Evolutionary conservation across 2,329 filamentous ascomycete genomes (phyloP), one percentile per base, ranked within the genome.

Genomic region (Chaetomium globosum): DNA sequence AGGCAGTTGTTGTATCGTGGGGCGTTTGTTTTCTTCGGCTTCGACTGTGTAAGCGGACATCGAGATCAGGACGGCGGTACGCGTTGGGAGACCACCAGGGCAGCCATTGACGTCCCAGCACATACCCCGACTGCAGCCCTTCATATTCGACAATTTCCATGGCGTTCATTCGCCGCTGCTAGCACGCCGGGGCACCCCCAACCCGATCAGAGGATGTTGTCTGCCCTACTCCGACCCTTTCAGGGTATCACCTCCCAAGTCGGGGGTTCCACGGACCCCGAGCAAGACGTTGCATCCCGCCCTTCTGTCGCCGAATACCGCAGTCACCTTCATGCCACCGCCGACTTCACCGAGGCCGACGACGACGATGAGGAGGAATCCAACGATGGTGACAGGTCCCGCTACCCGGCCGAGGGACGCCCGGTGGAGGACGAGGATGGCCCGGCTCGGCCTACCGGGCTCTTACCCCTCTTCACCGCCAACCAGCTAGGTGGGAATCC

Each of bases 401-500:
- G 63, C 12, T 55, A 43, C n/a, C 69, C 68, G n/a, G 72, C 73
- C n/a, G 75, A 73, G 21, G 70, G 72, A 19, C 73, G 74, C 21
- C 74, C 76, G 33, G 72, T 73, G 6, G 75, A 77, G 30, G 74
- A 78, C 46, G 75, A 76, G 60, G 74, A 77, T 57, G 75, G 71
- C 59, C 46, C 65, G 67, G 61, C 66, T 43, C 73, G 70, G 30
- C 70, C 72, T 1, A 48, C 69, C 66, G 62, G 74, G 75, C 70
- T 85, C 53, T 81, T 96, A 67, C 92, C 92, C 56, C 87, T 96
- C 63, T 96, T 96, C 76, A 93, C 91, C 55, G 85, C 90, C 26
- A 85, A 86, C 63, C 89, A 93, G 77, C 83, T 96, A 70, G 90
- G 90, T 92, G 81, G 61, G 75, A 60, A 30, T 26, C 4, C 31